Conservation (phyloP, 228 moss, liverwort and hornwort genomes). For the Sphagnum fallax region DNA sequence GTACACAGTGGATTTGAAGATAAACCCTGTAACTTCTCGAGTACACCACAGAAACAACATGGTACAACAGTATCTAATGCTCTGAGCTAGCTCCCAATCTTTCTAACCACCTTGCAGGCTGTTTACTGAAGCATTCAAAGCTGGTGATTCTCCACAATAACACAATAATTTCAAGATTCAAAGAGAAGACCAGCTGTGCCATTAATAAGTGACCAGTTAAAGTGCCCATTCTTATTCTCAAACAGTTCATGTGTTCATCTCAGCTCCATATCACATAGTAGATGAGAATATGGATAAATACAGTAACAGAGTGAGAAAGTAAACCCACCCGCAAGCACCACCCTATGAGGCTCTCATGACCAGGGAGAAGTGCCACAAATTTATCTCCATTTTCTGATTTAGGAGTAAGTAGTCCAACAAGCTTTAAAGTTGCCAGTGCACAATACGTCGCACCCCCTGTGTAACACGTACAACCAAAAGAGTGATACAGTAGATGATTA, state of each 20-base stretch:
- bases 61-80: background rate
- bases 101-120: no score
- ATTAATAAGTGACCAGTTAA: no score
- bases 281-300: no score
- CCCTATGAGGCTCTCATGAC: conserved; percentile 34
- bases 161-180: background rate
- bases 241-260: no score
- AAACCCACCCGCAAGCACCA: conserved; percentile 80
- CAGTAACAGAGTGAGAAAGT: no score
- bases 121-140: no score
- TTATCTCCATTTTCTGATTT: conserved; percentile 25
- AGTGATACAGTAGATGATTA: background rate
- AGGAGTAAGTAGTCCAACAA: conserved; percentile 58
- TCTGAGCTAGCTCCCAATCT: no score
- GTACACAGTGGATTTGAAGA: background rate
- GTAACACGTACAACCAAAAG: background rate
- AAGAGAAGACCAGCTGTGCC: no score
- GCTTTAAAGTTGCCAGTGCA: conserved; percentile 76
- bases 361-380: conserved; percentile 27
- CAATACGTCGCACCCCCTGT: conserved; percentile 90
- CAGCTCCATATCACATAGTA: no score
- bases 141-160: background rate
- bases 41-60: background rate
- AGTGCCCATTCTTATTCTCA: no score
- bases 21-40: background rate